A percentile compares a stretch with the other conserved stretches of the same genome.
These are phyloP conservation scores for Tephrocybe sp. DNA, from an alignment of 768 basidiomycete genomes.

Conservation along the genomic window DNA sequence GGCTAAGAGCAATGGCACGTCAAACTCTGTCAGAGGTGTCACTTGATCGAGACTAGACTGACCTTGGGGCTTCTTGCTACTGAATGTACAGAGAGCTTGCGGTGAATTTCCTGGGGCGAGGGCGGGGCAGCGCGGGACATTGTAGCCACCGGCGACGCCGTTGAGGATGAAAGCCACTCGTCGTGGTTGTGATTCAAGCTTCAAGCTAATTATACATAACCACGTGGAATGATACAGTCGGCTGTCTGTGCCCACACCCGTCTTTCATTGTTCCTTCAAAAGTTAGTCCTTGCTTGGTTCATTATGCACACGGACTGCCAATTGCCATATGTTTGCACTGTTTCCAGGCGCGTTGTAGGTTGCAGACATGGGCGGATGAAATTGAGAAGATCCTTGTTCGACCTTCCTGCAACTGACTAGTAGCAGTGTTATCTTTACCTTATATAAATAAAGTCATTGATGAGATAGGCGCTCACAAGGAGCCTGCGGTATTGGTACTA, in stretches of 20 bases:
- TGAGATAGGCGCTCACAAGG: background rate
- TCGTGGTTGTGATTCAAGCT: constrained; percentile 4
- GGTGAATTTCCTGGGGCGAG: constrained; percentile 81
- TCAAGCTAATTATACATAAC: constrained; percentile 9
- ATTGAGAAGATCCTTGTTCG: background rate
- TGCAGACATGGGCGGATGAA: background rate
- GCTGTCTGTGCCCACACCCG: background rate
- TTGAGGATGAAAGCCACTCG: constrained; percentile 15
- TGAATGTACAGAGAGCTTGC: constrained; percentile 81
- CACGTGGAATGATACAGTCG: constrained; percentile 2
- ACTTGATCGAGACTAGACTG: constrained; percentile 14
- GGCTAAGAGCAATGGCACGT: constrained; percentile 16
- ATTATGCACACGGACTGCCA: background rate
- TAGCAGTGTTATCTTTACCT: no score
- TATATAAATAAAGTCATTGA: no score
- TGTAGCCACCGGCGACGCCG: constrained; percentile 29
- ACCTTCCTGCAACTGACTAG: background rate
- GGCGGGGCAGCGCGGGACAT: constrained; percentile 55
- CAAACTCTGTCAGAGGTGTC: constrained; percentile 10
- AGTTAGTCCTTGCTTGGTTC: background rate
- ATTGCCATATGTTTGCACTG: no score
- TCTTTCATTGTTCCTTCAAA: background rate
- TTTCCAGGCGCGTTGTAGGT: no score
- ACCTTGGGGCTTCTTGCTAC: constrained; percentile 54
- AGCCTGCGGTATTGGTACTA: no score